Conservation (phyloP, 495 filamentous ascomycete species). For the Tuber calosporum region DNA sequence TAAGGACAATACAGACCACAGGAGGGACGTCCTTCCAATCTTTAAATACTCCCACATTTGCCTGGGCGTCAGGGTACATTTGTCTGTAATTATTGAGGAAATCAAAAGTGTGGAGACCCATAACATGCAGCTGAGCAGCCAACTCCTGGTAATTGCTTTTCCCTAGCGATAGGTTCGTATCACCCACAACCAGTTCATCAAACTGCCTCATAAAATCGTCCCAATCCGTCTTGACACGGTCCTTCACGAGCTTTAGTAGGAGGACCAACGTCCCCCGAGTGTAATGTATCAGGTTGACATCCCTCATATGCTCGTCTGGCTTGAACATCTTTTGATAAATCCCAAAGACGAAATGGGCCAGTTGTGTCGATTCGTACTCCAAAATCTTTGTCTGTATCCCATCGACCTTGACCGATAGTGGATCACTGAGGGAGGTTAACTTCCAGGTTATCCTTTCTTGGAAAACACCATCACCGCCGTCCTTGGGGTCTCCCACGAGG, state of each 20-base stretch:
- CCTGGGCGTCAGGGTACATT: conserved; percentile 7
- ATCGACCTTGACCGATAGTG: conserved; percentile 14
- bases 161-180: conserved; percentile 35
- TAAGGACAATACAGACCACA: conserved; percentile 41
- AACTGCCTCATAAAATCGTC: conserved; percentile 37
- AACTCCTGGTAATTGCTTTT: conserved; percentile 39
- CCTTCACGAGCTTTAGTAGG: conserved; percentile 42
- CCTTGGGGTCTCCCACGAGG: conserved; percentile 32
- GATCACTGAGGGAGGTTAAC: conserved; percentile 34
- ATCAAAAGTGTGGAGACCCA: conserved; percentile 25
- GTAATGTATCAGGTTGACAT: conserved; percentile 39
- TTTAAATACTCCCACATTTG: conserved; percentile 14
- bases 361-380: conserved; percentile 36
- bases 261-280: conserved; percentile 45
- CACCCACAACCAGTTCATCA: conserved; percentile 34
- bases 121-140: conserved; percentile 32
- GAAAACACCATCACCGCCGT: conserved; percentile 9
- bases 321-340: conserved; percentile 47
- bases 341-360: conserved; percentile 43
- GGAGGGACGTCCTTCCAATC: conserved; percentile 39
- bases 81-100: conserved; percentile 1
- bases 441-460: conserved; percentile 33
- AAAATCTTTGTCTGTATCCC: conserved; percentile 26
- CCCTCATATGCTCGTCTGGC: conserved; percentile 39
- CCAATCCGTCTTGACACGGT: conserved; percentile 41